Base-by-base conservation (phyloP, 2,329 filamentous ascomycete species). In the Chrysosporium keratinophilum region DNA sequence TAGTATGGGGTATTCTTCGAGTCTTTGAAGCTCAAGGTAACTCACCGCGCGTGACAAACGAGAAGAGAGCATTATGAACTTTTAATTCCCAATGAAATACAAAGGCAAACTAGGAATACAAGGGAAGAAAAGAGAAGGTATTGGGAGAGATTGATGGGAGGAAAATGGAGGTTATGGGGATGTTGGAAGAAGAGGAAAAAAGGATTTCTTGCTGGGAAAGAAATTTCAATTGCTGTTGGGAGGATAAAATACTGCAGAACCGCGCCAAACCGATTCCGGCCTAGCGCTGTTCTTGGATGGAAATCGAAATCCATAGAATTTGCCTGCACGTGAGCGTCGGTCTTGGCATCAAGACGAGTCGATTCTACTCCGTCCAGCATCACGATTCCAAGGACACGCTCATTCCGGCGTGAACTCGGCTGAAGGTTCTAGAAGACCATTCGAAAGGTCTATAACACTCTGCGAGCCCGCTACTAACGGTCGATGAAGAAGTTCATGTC, bases 41-140 rank as follows among this genome's bases (percentile, higher is more conserved):
- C 84, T 77, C 82, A 88, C 85, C 80, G 83, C 83, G 79, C 84
- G 81, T 66, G 81, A 79, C 65, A 88, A 75, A 72, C 82, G 82
- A 66, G 84, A 80, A 68, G 84, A 77, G 74, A 88, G 71, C 85
- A 88, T 87, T 70, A 74, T 83, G 75, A 67, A 61, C 58, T 57
- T 62, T 54, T 64, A 63, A 58, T 57, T 64, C 58, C 62, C 64
- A 65, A 62, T 60, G 63, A 61, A 63, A 61, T 45, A 56, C 57
- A 57, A 55, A 58, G 61, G 59, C 48, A 55, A 63, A 65, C 66
- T 67, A 68, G 62, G 62, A 62, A 60, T 61, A 65, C 61, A 64
- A 63, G 31, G 60, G 56, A 56, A 58, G 50, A 47, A 54, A 34
- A 53, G 53, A 62, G 63, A 58, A 59, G 55, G 56, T 59, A 61